Percentiles rank a stretch among this genome's conserved stretches.
Evolutionary conservation across 306 rosid genomes (phyloP).

Genomic region (Malus orientalis): DNA sequence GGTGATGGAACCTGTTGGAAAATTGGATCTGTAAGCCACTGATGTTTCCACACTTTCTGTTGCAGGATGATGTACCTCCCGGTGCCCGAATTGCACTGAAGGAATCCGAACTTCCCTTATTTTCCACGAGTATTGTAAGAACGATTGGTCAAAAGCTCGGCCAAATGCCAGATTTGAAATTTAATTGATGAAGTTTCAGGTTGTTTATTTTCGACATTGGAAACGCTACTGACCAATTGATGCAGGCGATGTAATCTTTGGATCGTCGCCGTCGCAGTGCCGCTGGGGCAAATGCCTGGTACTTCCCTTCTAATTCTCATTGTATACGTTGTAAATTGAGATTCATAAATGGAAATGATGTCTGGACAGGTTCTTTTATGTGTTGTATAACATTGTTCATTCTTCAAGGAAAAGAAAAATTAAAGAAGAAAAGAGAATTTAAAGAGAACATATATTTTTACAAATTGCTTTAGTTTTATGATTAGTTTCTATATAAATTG

Average conservation of each 20-base stretch:
- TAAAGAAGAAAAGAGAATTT: constrained; percentile 20
- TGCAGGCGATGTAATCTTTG: constrained; percentile 44
- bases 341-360: constrained; percentile 41
- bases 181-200: constrained; percentile 40
- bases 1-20: not conserved
- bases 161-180: constrained; percentile 16
- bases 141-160: constrained; percentile 25
- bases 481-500: not conserved
- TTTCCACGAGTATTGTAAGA: constrained; percentile 24
- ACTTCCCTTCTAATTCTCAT: constrained; percentile 27
- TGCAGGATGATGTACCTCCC: constrained; percentile 49
- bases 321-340: constrained; percentile 85
- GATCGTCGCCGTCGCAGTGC: constrained; percentile 25
- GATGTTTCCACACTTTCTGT: not conserved
- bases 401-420: constrained; percentile 31
- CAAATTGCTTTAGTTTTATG: not conserved
- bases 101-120: constrained; percentile 18
- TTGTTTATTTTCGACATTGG: constrained; percentile 36
- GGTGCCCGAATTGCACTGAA: constrained; percentile 3
- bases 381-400: constrained; percentile 51
- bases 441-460: constrained; percentile 14
- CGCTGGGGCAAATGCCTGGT: constrained; percentile 38
- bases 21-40: not conserved
- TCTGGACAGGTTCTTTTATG: constrained; percentile 46
- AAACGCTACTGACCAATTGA: constrained; percentile 60